phyloP scores from a whole-genome alignment of 2,329 filamentous ascomycete species.

The Penicillium sclerotigenum region DNA sequence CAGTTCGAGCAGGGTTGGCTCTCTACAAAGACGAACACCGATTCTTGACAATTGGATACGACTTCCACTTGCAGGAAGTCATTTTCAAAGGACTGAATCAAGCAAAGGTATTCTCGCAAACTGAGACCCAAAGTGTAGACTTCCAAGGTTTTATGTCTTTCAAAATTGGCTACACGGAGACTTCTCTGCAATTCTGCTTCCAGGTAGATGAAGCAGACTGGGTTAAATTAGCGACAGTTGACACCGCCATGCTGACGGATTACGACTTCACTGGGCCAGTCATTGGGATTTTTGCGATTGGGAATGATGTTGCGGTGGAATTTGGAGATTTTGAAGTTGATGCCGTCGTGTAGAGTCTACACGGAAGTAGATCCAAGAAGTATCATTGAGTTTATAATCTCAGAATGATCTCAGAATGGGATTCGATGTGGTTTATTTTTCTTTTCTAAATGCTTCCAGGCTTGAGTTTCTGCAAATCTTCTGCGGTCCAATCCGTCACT shows the following conservation, averaged over 20 bases:
- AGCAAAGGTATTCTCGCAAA: not conserved
- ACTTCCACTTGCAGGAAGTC: not conserved
- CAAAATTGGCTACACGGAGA: slow-evolving; percentile 1
- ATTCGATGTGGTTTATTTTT: not conserved
- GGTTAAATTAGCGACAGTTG: not conserved
- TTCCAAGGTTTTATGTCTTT: not conserved
- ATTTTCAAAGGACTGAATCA: not conserved
- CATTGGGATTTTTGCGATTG: slow-evolving; percentile 7
- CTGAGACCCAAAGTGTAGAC: not conserved
- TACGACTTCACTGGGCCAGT: slow-evolving; percentile 8
- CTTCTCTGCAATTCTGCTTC: not conserved
- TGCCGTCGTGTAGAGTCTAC: not conserved
- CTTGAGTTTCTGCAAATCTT: slow-evolving; percentile 33
- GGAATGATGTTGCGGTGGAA: not conserved
- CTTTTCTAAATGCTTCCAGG: slow-evolving; percentile 1
- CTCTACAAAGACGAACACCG: slow-evolving; percentile 12
- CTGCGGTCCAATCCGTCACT: slow-evolving; percentile 52
- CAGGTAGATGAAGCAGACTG: not conserved
- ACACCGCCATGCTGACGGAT: slow-evolving; percentile 1
- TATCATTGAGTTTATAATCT: not conserved
- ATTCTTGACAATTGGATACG: slow-evolving; percentile 2
- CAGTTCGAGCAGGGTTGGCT: slow-evolving; percentile 1
- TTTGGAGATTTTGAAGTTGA: slow-evolving; percentile 6
- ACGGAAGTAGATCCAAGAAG: not conserved
- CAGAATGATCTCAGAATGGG: too few species aligned